Conservation (phyloP, 106 monocot genomes). For the Acorus gramineus region DNA sequence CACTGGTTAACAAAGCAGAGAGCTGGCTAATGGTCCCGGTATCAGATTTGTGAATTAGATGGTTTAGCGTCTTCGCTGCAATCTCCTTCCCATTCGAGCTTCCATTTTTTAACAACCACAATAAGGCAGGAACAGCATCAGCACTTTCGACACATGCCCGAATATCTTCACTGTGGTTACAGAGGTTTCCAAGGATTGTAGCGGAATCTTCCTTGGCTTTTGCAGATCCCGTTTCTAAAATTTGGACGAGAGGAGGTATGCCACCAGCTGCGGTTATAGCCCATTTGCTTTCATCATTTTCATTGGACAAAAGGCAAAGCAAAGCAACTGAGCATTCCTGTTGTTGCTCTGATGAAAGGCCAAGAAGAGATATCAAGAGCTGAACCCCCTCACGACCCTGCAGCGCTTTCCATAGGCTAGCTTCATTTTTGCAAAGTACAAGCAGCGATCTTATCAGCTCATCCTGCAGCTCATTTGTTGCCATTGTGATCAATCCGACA, state of each 20-base stretch:
- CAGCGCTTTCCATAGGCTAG: constrained; percentile 78
- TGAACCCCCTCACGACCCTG: constrained; percentile 94
- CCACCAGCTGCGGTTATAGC: constrained; percentile 99
- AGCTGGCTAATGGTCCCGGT: constrained; percentile 92
- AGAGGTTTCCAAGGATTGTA: constrained; percentile 87
- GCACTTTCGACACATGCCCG: constrained; percentile 96
- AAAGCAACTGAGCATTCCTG: constrained; percentile 92
- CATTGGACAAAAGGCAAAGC: constrained; percentile 79
- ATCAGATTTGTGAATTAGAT: constrained; percentile 91
- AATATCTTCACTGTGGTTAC: constrained; percentile 98
- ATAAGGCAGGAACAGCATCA: constrained; percentile 95
- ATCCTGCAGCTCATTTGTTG: constrained; percentile 76
- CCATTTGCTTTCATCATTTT: constrained; percentile 98
- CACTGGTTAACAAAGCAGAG: constrained; percentile 80
- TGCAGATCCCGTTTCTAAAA: constrained; percentile 83
- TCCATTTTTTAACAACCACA: constrained; percentile 98
- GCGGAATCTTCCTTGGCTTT: constrained; percentile 99
- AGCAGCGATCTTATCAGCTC: constrained; percentile 81
- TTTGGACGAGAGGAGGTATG: constrained; percentile 98
- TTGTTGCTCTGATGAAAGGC: constrained; percentile 95
- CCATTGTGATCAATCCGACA: constrained; percentile 93
- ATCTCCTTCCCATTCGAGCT: constrained; percentile 89
- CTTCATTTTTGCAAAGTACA: constrained; percentile 56
- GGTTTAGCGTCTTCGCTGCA: constrained; percentile 88
- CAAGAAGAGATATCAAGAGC: constrained; percentile 92